A percentile compares a stretch with the other conserved stretches of the same genome.
Conservation (phyloP, 2,329 filamentous ascomycete species). For the Colletotrichum scovillei region DNA sequence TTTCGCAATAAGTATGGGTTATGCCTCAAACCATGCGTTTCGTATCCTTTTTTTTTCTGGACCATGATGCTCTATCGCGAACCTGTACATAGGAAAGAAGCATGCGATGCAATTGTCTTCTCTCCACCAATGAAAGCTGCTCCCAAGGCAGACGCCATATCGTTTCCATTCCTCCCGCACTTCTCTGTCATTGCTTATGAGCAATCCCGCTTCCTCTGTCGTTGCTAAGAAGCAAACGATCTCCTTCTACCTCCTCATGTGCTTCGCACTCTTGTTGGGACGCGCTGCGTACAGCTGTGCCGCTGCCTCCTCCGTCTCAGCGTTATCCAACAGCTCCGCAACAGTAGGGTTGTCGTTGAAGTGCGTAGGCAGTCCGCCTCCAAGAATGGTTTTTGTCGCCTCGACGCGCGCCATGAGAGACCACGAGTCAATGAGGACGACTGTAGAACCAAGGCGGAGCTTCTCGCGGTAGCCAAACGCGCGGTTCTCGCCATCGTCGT, state of each 20-base stretch:
- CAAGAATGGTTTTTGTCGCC: conserved; percentile 60
- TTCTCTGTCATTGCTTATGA: not conserved
- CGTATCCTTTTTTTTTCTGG: not conserved
- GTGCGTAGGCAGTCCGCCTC: conserved; percentile 55
- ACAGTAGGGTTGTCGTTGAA: conserved; percentile 53
- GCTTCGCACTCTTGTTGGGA: conserved; percentile 25
- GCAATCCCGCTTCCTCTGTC: too few relatives aligned
- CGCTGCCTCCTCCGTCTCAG: conserved; percentile 43
- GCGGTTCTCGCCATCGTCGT: conserved; percentile 50
- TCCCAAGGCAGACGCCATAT: not conserved
- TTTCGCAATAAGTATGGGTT: conserved; percentile 1
- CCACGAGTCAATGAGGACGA: conserved; percentile 63
- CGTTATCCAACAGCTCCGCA: conserved; percentile 47
- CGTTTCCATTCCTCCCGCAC: not conserved
- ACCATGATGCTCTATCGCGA: not conserved
- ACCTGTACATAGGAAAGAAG: not conserved
- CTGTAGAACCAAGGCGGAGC: conserved; percentile 58
- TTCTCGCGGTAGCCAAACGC: conserved; percentile 63
- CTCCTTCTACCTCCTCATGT: conserved; percentile 2
- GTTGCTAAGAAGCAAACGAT: not conserved
- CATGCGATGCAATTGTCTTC: not conserved
- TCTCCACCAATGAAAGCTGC: not conserved
- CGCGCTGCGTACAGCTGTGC: conserved; percentile 29
- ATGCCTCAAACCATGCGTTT: conserved; percentile 2
- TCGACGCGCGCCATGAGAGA: conserved; percentile 60